phyloP scores from a whole-genome alignment of 1,284 basidiomycete species.

The Ganoderma meredithae region DNA sequence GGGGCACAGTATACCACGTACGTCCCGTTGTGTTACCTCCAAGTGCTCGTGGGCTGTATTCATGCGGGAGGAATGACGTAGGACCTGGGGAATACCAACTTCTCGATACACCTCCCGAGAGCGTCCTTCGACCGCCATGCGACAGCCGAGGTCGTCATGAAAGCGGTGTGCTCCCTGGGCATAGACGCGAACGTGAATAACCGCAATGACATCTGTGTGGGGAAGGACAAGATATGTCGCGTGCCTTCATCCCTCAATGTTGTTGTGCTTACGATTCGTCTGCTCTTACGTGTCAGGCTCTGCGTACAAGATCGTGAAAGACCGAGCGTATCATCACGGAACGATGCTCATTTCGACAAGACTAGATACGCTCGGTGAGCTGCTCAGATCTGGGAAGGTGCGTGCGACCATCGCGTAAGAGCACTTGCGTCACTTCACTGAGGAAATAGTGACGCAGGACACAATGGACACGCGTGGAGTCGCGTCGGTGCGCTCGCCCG shows the following conservation, averaged over 20 bases:
- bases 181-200: conserved; percentile 86
- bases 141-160: conserved; percentile 82
- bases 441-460: conserved; percentile 52
- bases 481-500: conserved; percentile 91
- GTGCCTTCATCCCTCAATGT: conserved; percentile 13
- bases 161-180: conserved; percentile 80
- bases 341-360: conserved; percentile 96
- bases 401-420: conserved; percentile 25
- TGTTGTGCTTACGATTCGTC: conserved; percentile 16
- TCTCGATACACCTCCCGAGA: conserved; percentile 91
- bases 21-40: conserved; percentile 41
- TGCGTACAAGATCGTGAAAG: conserved; percentile 95
- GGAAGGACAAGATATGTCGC: conserved; percentile 82
- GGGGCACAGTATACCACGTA: conserved; percentile 98
- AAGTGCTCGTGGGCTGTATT: neutral
- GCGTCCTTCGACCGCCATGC: conserved; percentile 81
- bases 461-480: conserved; percentile 88
- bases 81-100: conserved; percentile 98
- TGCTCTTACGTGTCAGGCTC: conserved; percentile 88
- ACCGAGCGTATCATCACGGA: conserved; percentile 96
- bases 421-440: conserved; percentile 15
- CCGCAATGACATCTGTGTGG: conserved; percentile 90
- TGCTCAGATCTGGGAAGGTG: conserved; percentile 80
- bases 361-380: conserved; percentile 74
- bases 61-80: conserved; percentile 43